Evolutionary conservation across 1,139 yeast species (phyloP).

Genomic region (Meyerozyma sp.): DNA sequence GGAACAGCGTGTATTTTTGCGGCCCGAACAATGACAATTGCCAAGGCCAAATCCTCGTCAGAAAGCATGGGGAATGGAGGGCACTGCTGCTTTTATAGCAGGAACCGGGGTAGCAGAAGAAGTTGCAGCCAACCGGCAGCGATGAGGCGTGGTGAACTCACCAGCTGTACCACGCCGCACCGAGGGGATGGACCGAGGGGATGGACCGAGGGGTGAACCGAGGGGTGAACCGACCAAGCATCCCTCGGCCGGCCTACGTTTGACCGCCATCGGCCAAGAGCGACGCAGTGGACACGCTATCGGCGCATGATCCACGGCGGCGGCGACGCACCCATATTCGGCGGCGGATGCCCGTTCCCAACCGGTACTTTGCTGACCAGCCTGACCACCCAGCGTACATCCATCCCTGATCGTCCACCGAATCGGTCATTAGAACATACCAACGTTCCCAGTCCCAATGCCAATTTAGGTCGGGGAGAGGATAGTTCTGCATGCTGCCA

Average conservation of each 20-base stretch:
- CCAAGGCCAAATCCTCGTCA: neutral
- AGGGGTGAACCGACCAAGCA: too few relatives aligned
- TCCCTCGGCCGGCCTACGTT: too few relatives aligned
- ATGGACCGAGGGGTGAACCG: too few relatives aligned
- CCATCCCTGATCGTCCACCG: conserved; percentile 80
- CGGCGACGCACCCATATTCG: conserved; percentile 1
- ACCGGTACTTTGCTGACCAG: neutral
- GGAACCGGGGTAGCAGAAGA: too few relatives aligned
- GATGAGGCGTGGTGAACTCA: neutral
- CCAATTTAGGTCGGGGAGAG: conserved; percentile 67
- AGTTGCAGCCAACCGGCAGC: neutral
- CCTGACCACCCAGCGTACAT: conserved; percentile 27
- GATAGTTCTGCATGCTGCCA: conserved; percentile 36
- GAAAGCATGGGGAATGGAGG: neutral
- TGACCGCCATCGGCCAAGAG: neutral
- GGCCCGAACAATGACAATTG: neutral
- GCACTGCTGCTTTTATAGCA: too few relatives aligned
- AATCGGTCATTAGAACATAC: conserved; percentile 68
- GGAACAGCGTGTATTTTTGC: neutral
- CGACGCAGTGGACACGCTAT: neutral
- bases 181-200: too few relatives aligned
- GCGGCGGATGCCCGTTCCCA: neutral
- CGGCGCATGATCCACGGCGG: neutral
- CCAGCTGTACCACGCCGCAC: too few relatives aligned
- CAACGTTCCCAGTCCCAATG: conserved; percentile 68